These are phyloP conservation scores for Omphalotus guepiniiformis DNA, from an alignment of 768 basidiomycete genomes.

Conservation along the genomic window DNA sequence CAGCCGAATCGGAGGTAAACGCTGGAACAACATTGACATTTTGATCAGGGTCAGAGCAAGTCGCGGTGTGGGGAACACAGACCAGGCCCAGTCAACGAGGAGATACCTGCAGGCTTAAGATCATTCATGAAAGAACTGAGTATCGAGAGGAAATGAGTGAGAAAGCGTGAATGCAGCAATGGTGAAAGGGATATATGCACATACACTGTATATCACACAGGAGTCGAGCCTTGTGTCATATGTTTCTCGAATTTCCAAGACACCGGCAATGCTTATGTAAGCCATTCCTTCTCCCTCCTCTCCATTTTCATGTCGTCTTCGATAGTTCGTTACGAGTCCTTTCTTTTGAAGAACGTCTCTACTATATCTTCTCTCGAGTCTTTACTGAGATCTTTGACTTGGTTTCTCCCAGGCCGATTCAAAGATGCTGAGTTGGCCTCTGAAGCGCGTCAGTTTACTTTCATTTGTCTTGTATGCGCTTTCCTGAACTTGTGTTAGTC, in stretches of 20 bases:
- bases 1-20: background rate
- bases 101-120: no score
- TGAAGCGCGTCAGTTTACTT: slow-evolving; percentile 71
- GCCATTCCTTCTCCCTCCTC: background rate
- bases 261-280: no score
- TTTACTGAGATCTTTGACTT: slow-evolving; percentile 83
- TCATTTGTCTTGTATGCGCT: background rate
- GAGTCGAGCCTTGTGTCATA: no score
- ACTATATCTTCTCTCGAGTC: slow-evolving; percentile 88
- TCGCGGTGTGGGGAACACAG: background rate
- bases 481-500: slow-evolving; percentile 55
- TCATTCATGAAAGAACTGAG: no score
- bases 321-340: slow-evolving; percentile 72
- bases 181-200: no score
- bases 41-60: background rate
- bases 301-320: slow-evolving; percentile 52
- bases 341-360: slow-evolving; percentile 80
- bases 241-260: background rate
- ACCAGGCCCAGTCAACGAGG: background rate
- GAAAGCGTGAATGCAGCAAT: no score
- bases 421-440: slow-evolving; percentile 96
- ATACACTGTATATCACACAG: no score
- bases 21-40: background rate
- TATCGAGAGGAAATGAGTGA: no score
- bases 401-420: slow-evolving; percentile 95